A percentile compares a stretch with the other conserved stretches of the same genome.
Evolutionary conservation across 2,329 filamentous ascomycete genomes (phyloP).

Genomic region (Colletotrichum truncatum): DNA sequence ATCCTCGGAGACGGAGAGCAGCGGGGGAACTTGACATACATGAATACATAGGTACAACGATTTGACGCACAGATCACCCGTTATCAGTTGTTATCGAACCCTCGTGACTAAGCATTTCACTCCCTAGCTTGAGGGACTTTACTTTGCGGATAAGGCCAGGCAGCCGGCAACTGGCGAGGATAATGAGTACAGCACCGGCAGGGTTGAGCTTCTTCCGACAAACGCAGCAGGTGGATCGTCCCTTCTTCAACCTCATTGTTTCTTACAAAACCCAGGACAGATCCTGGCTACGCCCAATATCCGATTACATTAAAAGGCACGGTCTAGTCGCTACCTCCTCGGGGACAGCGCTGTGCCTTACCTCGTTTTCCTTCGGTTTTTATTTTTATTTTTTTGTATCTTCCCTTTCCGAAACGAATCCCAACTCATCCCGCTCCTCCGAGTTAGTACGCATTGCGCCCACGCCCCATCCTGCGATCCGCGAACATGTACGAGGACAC

Average conservation of each 20-base stretch:
- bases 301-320: constrained; percentile 11
- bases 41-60: no score
- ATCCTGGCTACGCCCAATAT: constrained; percentile 8
- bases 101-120: constrained; percentile 15
- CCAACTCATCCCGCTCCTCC: constrained; percentile 2
- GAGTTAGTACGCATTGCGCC: neutral
- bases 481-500: constrained; percentile 28
- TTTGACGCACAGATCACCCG: neutral
- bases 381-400: neutral
- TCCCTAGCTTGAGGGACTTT: neutral
- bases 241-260: constrained; percentile 10
- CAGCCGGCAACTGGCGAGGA: no score
- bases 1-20: neutral
- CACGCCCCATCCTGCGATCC: constrained; percentile 13
- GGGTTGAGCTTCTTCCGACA: constrained; percentile 13
- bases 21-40: neutral
- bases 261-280: neutral
- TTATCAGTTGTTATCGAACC: constrained; percentile 9
- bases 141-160: constrained; percentile 10
- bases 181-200: neutral
- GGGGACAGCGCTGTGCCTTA: constrained; percentile 4
- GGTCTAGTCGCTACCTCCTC: constrained; percentile 21
- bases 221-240: constrained; percentile 9
- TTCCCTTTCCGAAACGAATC: constrained; percentile 5
- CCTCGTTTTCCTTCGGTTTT: neutral